Base-by-base conservation (phyloP, 176 grass and related monocot genomes). In the Panicum miliaceum region DNA sequence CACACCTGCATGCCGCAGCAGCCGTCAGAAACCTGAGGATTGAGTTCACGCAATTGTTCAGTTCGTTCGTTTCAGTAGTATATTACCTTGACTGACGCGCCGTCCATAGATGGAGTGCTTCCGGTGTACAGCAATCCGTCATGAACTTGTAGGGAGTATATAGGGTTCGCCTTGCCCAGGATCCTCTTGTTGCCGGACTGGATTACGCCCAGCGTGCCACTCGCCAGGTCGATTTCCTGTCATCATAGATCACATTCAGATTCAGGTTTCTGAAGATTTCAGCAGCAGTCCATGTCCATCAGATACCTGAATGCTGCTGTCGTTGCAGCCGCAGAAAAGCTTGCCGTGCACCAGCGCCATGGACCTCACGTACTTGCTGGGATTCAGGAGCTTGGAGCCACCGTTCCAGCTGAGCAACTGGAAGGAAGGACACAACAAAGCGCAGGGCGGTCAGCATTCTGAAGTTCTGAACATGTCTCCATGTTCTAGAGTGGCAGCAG, bases 151-250 rank as follows among this genome's bases (percentile, higher is more conserved):
- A 91, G 70, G 0, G 56, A 74, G 82, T 89, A 89, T 2, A 94
- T 72, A 3, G 89, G 92, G 42, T 73, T 89, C 38, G 89, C 59
- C 71, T 94, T 94, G 29, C 92, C 92, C 71, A 94, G 22, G 64
- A 94, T 86, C 86, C 85, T 89, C 73, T 89, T 94, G 81, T 53
- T 94, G 23, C 92, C 89, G 4, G 65, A 11, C 68, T 91, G 86
- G 84, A 94, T 86, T 4, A 88, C 85, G 38, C 69, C 86, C 18
- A 84, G 34, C 63, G 89, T 94, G 29, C 89, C 89, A 7, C 80
- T 94, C 34, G 92, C 86, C 60, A 94, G 87, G 48, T 94, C 89
- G 48, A 94, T 84, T 65, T 91, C 92, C 92, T 90, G 77, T 22
- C 72, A 84, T 1, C 54, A 5, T 42, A 36, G 54, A 56, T 14